Evolutionary conservation across 768 basidiomycete genomes (phyloP).

Genomic region (Coprinopsis marcescibilis): DNA sequence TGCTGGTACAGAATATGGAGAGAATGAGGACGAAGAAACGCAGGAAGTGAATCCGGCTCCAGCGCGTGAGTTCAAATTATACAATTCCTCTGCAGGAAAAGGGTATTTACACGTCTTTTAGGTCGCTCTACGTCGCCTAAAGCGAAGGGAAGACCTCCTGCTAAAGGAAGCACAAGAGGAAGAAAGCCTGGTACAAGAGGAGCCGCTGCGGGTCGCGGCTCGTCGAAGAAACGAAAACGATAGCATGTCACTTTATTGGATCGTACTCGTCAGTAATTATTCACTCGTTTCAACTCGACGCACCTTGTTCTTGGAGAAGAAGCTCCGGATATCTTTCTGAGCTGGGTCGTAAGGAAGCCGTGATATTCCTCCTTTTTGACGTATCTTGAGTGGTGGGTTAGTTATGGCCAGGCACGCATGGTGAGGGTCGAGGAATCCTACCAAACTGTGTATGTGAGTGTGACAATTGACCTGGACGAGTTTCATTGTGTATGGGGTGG

Average conservation of each 20-base stretch:
- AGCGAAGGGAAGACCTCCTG: conserved; percentile 29
- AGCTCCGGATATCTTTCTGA: conserved; percentile 64
- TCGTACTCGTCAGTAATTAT: conserved; percentile 5
- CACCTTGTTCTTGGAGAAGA: conserved; percentile 6
- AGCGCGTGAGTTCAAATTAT: background rate
- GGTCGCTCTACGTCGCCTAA: conserved; percentile 33
- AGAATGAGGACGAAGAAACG: conserved; percentile 60
- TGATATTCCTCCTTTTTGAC: conserved; percentile 76
- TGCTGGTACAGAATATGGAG: conserved; percentile 59
- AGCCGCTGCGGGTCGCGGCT: conserved; percentile 27
- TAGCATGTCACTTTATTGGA: conserved; percentile 18
- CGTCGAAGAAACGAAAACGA: conserved; percentile 43
- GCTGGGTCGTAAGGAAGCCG: conserved; percentile 64
- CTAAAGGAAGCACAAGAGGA: conserved; percentile 27
- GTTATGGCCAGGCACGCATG: background rate
- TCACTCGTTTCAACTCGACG: conserved; percentile 5
- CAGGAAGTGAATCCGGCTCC: conserved; percentile 42
- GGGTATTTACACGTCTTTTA: conserved; percentile 12
- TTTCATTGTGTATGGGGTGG: conserved; percentile 29
- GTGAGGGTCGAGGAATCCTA: conserved; percentile 31
- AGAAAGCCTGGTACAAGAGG: conserved; percentile 24
- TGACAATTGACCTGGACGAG: conserved; percentile 50
- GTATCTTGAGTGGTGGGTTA: conserved; percentile 22
- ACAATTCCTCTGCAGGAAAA: background rate
- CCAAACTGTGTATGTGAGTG: conserved; percentile 52